Base-by-base conservation (phyloP, 2,329 filamentous ascomycete genomes). In the Bipolaris victoriae region DNA sequence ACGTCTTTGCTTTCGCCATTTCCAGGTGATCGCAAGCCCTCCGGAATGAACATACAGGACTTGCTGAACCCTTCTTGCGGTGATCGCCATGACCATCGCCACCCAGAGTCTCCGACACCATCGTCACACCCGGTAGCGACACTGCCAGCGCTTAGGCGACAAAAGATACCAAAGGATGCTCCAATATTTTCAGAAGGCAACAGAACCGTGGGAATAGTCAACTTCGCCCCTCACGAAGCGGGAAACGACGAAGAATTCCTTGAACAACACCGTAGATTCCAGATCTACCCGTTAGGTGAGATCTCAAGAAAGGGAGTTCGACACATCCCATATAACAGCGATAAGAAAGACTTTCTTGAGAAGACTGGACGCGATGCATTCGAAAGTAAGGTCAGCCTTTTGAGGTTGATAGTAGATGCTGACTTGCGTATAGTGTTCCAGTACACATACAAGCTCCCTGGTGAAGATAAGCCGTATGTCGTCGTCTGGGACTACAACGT, bases 401-500 rank as follows among this genome's bases (percentile, higher is more conserved):
- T 39, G 0, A n/a, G 6, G 16, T 16, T 43, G 3, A 20, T 11
- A 13, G 3, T 15, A 16, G 11, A 29, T 20, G 31, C 66, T 75
- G 40, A 68, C 40, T 39, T n/a, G 15, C 16, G 7, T 5, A 20
- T 39, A 95, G 91, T 92, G 24, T 93, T 93, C 74, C 87, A 92
- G 67, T 98, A 97, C 76, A 87, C 86, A 35, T 97, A 96, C 81
- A 85, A 82, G 65, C 74, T 89, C 3, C 90, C 90, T 0, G 86
- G 83, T 10, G 85, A 75, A 0, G 83, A 88, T 1, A 83, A 82
- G 61, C 82, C 85, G 50, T 93, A 90, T 74, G 86, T 85, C 0
- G 88, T 98, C 59, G 92, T 97, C 86, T 99, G 95, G 95, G 95
- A 99, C 76, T 97, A 97, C 79, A 94, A 96, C 68, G 87, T 94